These are phyloP conservation scores for Cyberlindnera mrakii DNA, from an alignment of 805 yeast genomes.

Conservation along the genomic window DNA sequence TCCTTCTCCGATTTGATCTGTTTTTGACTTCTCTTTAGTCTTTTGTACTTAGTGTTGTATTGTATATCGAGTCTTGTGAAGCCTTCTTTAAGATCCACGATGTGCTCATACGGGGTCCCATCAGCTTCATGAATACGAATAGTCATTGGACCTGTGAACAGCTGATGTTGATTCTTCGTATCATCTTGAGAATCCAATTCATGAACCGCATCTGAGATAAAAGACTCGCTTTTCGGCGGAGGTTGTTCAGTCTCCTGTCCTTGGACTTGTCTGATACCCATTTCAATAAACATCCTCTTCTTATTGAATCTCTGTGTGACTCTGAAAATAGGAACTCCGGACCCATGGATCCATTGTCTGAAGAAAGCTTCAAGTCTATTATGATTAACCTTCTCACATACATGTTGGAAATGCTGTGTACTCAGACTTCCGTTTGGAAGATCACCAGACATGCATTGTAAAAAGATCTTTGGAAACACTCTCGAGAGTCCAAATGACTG, in stretches of 20 bases:
- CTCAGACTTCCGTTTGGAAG: conserved; percentile 70
- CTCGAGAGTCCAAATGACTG: conserved; percentile 88
- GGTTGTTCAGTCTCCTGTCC: conserved; percentile 42
- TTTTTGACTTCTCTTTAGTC: conserved; percentile 58
- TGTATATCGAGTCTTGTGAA: conserved; percentile 87
- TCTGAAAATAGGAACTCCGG: conserved; percentile 84
- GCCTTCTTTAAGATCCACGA: conserved; percentile 82
- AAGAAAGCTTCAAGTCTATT: conserved; percentile 77
- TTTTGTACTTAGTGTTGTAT: conserved; percentile 88
- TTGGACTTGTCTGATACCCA: conserved; percentile 90
- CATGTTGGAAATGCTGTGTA: conserved; percentile 79
- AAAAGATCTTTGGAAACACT: conserved; percentile 82
- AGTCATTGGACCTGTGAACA: conserved; percentile 92
- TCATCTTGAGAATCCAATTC: conserved; percentile 6
- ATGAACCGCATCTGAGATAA: conserved; percentile 33
- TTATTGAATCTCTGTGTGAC: conserved; percentile 91
- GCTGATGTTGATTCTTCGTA: conserved; percentile 9
- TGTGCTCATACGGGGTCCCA: conserved; percentile 98
- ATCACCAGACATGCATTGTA: conserved; percentile 96
- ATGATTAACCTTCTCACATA: conserved; percentile 93
- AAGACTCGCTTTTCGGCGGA: conserved; percentile 30
- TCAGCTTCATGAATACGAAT: conserved; percentile 96
- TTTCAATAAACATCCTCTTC: conserved; percentile 88
- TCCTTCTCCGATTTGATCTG: conserved; percentile 38
- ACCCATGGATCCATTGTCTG: conserved; percentile 87